Base-by-base conservation (phyloP, 345 rosid genomes). In the Lepidium sativum region DNA sequence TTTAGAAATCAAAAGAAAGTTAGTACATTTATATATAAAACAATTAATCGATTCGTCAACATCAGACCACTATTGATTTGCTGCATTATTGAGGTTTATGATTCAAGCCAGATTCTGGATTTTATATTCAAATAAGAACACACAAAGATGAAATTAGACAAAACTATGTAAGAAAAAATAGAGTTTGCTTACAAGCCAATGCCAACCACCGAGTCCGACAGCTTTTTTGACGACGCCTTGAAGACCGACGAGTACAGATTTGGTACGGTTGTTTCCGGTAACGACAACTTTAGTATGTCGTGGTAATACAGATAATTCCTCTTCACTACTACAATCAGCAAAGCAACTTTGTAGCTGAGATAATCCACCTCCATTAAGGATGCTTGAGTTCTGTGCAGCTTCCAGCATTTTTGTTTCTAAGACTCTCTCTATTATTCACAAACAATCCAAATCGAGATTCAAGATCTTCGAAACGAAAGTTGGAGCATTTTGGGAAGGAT, bases 161-260 rank as follows among this genome's bases (percentile, higher is more conserved):
- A 59, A 52, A 37, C 51, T 14, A 35, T 16, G 20, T 41, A 56
- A 50, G 44, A 33, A 43, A 12, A 17, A 12, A 13, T 8, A 17
- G 12, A 16, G 20, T 12, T 10, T 2, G 32, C 70, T 76, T 62
- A 91, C 98, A 87, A 91, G 96, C 98, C 98, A 92, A 81, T 92
- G 96, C 96, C 98, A 92, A 8, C 98, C 98, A 38, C 98, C 98
- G 52, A 85, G 90, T 3, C 98, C 96, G 59, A 91, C 96, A 21
- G 98, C 98, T 76, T 91, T 91, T 78, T 92, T 89, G 48, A 92
- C 98, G 2, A 92, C 98, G 7, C 98, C 98, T 57, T 78, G 84
- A 52, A 92, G 98, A 65, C 98, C 98, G 1, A 92, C 97, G 48
- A 92, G 97, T 31, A 92, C 97, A 41, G 97, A 92, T 70, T 92